A percentile compares a stretch with the other conserved stretches of the same genome.
These are phyloP conservation scores for Picea glauca DNA, from an alignment of 75 land plant genomes.

Conservation along the genomic window DNA sequence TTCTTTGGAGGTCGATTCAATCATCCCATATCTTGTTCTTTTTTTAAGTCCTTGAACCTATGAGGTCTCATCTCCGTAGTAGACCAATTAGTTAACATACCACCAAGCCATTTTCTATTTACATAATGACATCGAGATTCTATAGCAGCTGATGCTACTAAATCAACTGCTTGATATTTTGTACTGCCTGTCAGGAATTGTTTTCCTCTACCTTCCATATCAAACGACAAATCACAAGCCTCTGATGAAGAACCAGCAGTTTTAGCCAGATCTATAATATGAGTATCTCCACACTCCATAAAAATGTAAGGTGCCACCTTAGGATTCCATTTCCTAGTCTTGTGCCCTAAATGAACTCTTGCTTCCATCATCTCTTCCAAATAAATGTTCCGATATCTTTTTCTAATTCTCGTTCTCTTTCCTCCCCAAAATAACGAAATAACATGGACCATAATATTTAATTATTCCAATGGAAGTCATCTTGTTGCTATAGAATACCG, in stretches of 20 bases:
- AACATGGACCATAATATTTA: not conserved
- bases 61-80: not conserved
- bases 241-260: conserved; percentile 3
- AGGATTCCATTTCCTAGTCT: conserved; percentile 10
- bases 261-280: conserved; percentile 10
- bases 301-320: conserved; percentile 13
- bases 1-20: not conserved
- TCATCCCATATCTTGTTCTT: not conserved
- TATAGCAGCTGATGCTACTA: not conserved
- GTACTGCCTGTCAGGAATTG: conserved; percentile 7
- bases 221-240: conserved; percentile 12
- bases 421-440: not conserved
- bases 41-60: conserved; percentile 3
- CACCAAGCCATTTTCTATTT: conserved; percentile 11
- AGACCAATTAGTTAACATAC: conserved; percentile 16
- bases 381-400: not conserved
- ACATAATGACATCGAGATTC: conserved; percentile 14
- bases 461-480: not conserved
- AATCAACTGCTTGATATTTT: conserved; percentile 8
- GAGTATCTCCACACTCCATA: not conserved
- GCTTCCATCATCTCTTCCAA: conserved; percentile 15
- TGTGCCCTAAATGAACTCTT: conserved; percentile 10
- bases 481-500: too few relatives aligned
- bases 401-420: not conserved
- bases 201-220: conserved; percentile 5